Conservation (phyloP, 139 green algal species). For the Coelastrella sp. region DNA sequence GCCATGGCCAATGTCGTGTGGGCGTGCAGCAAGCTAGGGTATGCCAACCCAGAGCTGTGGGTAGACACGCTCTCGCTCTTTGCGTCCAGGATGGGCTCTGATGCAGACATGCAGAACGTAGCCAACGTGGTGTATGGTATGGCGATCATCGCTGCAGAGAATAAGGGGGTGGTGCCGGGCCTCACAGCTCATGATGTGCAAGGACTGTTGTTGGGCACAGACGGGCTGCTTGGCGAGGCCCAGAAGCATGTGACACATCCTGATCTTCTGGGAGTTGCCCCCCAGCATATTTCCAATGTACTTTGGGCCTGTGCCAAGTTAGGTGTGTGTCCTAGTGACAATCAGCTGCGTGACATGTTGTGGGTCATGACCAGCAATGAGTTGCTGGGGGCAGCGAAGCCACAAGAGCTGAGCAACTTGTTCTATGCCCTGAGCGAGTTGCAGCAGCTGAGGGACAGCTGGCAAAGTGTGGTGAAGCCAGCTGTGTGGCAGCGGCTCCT, state of each 20-base stretch:
- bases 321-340: background rate
- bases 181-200: background rate
- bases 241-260: background rate
- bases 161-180: conserved; percentile 1
- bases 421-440: background rate
- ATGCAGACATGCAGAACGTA: background rate
- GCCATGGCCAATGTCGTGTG: background rate
- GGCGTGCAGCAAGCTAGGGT: background rate
- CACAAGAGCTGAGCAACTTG: background rate
- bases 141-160: background rate
- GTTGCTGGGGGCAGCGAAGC: background rate
- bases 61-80: background rate
- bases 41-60: background rate
- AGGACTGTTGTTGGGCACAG: no score
- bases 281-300: background rate
- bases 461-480: background rate
- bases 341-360: background rate
- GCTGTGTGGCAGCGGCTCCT: background rate
- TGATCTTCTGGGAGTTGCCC: background rate
- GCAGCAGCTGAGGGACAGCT: background rate
- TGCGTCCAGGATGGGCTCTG: background rate
- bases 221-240: background rate
- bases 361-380: background rate
- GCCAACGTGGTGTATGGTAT: background rate
- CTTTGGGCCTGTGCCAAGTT: conserved; percentile 13